phyloP scores from a whole-genome alignment of 2,329 filamentous ascomycete species.

The Gyromitra esculenta region DNA sequence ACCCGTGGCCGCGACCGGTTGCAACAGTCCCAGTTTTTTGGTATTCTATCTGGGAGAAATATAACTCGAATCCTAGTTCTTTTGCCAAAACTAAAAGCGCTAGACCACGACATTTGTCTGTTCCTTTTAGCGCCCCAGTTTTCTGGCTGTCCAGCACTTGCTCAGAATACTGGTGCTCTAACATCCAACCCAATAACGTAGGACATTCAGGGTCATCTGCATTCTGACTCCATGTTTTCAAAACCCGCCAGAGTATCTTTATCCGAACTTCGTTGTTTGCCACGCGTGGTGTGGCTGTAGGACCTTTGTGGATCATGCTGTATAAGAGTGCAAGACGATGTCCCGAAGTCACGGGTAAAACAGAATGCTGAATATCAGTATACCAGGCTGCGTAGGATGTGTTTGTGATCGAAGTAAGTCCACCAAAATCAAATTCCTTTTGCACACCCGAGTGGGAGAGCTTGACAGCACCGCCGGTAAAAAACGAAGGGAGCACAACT shows the following conservation, averaged over 20 bases:
- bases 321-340: constrained; percentile 33
- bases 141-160: constrained; percentile 16
- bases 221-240: constrained; percentile 19
- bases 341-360: constrained; percentile 26
- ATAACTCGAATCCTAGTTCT: constrained; percentile 34
- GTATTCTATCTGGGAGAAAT: constrained; percentile 29
- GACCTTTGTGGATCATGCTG: constrained; percentile 10
- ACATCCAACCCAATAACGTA: constrained; percentile 5
- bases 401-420: constrained; percentile 15
- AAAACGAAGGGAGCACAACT: constrained; percentile 26
- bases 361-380: constrained; percentile 37
- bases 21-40: constrained; percentile 17
- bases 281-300: constrained; percentile 1
- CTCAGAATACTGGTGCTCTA: constrained; percentile 32
- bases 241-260: not conserved
- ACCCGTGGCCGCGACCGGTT: not conserved
- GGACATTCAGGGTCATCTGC: not conserved
- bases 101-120: constrained; percentile 20
- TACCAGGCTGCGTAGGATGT: constrained; percentile 40
- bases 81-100: constrained; percentile 21
- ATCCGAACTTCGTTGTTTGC: constrained; percentile 7
- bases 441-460: constrained; percentile 13
- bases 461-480: constrained; percentile 25
- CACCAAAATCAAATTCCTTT: constrained; percentile 39
- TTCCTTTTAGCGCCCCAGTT: constrained; percentile 23